Evolutionary conservation across 2,329 filamentous ascomycete species (phyloP), one percentile per base, ranked within the genome.

Genomic region (Phialophora expanda): DNA sequence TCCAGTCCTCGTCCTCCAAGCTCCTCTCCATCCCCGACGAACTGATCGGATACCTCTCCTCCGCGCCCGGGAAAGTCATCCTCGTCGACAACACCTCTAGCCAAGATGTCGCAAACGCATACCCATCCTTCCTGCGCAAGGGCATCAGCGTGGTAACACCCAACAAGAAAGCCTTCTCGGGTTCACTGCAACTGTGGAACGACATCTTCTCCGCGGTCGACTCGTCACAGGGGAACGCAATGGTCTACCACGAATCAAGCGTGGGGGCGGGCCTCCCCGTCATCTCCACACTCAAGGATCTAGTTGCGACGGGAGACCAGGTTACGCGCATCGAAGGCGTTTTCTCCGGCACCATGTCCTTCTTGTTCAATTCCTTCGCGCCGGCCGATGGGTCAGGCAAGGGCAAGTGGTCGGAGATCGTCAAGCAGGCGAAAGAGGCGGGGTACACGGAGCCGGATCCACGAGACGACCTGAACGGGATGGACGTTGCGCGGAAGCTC

Each of bases 161-260:
- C 51, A 99, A 98, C 85, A 99, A 99, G 84, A 99, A 99, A 81
- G 94, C 91, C 14, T 99, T 99, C 80, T 96, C 92, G 0, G 89
- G 90, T 65, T 88, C 87, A 54, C 88, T 91, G 74, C 83, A 87
- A 72, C 83, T 97, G 63, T 99, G 94, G 93, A 86, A 91, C 74
- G 87, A 90, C 69, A 97, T 99, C 75, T 96, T 96, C 78, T 85
- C 91, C 1, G 89, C 93, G 1, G 83, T 85, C 56, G 78, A 80
- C 38, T 77, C 79, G 11, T 68, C 70, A n/a, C 71, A 76, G 20
- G 74, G 71, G 22, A 82, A 84, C 54, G 91, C 93, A 51, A 90
- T 92, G 76, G 85, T 98, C 66, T 98, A 95, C 84, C 95, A 99
- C 78, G 95, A 99, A 81, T 93, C 92, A 48, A 95, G 92, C 11